Evolutionary conservation across 805 yeast species (phyloP), one percentile per base, ranked within the genome.

Genomic region (Lachancea kluyveri): DNA sequence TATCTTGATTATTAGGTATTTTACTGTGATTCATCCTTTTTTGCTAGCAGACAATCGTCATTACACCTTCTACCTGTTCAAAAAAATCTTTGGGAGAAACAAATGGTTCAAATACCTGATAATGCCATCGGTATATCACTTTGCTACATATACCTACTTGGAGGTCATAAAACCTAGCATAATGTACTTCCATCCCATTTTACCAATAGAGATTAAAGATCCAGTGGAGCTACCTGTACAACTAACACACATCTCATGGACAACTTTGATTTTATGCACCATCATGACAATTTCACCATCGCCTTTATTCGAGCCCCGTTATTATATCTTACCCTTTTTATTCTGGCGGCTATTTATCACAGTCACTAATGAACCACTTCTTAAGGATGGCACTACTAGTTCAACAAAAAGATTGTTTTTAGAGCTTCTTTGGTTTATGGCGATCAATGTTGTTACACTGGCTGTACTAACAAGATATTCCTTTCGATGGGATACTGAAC

Each of bases 41-140:
- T 57, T 92, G 23, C 65, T 90, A 26, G 94, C 97, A 0, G 98
- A 92, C 56, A 92, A 92, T 60, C 73, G 98, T 46, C 98, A 92
- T 57, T 86, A 77, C 54, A 77, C 95, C 1, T 92, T 92, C 54
- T 92, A 92, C 57, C 59, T 92, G 21, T 84, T 83, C 73, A 73
- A 77, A 35, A 72, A 70, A 36, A 47, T 92, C 17, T 70, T 90
- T 26, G 48, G 47, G 11, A 59, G 72, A 43, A 60, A 65, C 14
- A 62, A 57, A 20, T 54, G 67, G 35, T 66, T 69, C 35, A 64
- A 74, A 12, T 63, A 72, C 32, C 62, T 68, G 35, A 44, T 74
- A 5, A 52, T 78, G 40, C 65, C 79, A 1, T 87, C 94, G 4
- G 56, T 77, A 0, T 87, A 88, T 52, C 94, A 85, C 57, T 79